phyloP scores from a whole-genome alignment of 176 grass and related monocot species.

The Dactylis glomerata region DNA sequence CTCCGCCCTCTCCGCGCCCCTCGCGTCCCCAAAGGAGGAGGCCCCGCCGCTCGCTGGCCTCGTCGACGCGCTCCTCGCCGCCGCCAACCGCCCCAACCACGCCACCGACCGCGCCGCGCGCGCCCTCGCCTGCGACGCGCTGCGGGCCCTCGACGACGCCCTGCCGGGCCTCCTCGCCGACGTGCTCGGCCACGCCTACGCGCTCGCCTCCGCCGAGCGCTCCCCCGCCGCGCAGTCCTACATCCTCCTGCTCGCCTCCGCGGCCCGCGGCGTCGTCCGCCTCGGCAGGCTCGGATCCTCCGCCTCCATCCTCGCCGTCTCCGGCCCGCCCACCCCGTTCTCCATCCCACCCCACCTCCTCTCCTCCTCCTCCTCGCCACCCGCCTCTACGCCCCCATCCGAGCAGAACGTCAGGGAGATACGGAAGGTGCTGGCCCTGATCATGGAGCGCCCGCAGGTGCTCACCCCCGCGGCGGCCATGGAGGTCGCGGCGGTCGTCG shows the following conservation, averaged over 20 bases:
- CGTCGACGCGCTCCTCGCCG: conserved; percentile 45
- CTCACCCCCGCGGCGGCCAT: conserved; percentile 64
- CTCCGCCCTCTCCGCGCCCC: conserved; percentile 45
- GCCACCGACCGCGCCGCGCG: conserved; percentile 72
- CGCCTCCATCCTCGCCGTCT: conserved; percentile 60
- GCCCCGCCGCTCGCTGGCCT: conserved; percentile 1
- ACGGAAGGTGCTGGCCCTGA: conserved; percentile 64
- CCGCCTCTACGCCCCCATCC: conserved; percentile 19
- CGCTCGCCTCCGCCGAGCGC: conserved; percentile 70
- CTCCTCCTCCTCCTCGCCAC: conserved; percentile 1
- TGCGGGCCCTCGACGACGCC: conserved; percentile 61
- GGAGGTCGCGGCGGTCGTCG: conserved; percentile 57
- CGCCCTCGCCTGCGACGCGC: conserved; percentile 75
- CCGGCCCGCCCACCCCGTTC: conserved; percentile 63
- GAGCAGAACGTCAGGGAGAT: conserved; percentile 81
- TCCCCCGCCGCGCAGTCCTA: conserved; percentile 81
- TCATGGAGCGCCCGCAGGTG: conserved; percentile 70
- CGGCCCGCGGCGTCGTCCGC: conserved; percentile 50
- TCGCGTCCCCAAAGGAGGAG: background rate
- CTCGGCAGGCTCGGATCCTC: conserved; percentile 50
- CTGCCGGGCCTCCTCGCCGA: conserved; percentile 73
- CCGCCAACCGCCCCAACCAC: conserved; percentile 77
- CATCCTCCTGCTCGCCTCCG: conserved; percentile 72
- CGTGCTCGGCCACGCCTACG: conserved; percentile 57
- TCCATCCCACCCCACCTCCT: conserved; percentile 41